A percentile compares a stretch with the other conserved stretches of the same genome.
Evolutionary conservation across 108 stramenopile genomes (phyloP).

Genomic region (Stephanodiscus minutulus): DNA sequence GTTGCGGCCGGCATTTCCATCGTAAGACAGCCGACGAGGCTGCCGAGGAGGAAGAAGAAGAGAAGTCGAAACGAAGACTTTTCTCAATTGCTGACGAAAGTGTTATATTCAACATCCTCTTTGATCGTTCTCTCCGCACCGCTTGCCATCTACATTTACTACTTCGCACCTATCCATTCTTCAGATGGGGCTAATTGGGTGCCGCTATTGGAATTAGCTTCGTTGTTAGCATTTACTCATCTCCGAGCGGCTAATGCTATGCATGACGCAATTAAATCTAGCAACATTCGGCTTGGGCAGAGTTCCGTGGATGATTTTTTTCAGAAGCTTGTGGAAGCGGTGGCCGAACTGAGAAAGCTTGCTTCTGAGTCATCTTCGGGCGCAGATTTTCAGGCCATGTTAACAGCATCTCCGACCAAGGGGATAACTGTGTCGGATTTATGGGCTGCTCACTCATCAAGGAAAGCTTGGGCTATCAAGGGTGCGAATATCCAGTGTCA

Average conservation of each 20-base stretch:
- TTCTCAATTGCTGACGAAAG: conserved; percentile 27
- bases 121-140: conserved; percentile 39
- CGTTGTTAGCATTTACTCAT: conserved; percentile 55
- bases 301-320: conserved; percentile 52
- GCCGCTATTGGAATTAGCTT: conserved; percentile 62
- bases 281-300: conserved; percentile 21
- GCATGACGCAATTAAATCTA: conserved; percentile 32
- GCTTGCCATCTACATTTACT: conserved; percentile 31
- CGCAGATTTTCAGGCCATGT: conserved; percentile 55
- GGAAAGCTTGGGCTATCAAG: conserved; percentile 63
- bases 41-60: conserved; percentile 19
- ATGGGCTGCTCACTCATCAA: conserved; percentile 70
- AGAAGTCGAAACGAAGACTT: conserved; percentile 6
- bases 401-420: conserved; percentile 68
- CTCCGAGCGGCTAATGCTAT: conserved; percentile 49
- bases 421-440: conserved; percentile 77
- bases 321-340: conserved; percentile 40
- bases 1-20: conserved; percentile 23
- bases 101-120: conserved; percentile 47
- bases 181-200: conserved; percentile 44
- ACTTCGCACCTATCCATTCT: conserved; percentile 5
- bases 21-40: background rate
- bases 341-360: conserved; percentile 53
- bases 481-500: conserved; percentile 74
- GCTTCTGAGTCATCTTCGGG: conserved; percentile 22